Percentiles rank a stretch among this genome's conserved stretches.
Conservation (phyloP, 768 basidiomycete species). For the Tulasnella sp. region DNA sequence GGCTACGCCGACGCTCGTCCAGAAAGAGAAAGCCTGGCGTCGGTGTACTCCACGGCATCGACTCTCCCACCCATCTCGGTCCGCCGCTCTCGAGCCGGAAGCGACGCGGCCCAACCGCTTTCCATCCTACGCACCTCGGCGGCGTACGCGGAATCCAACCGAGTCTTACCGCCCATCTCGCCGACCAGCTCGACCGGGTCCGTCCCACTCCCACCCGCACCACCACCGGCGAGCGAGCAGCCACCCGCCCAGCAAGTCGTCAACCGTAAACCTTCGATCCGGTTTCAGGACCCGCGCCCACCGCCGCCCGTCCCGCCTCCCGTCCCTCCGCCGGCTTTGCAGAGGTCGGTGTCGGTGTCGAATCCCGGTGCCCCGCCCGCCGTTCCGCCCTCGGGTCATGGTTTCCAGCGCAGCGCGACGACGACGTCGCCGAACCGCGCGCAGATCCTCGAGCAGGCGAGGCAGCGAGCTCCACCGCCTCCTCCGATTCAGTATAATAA, state of each 20-base stretch:
- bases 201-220: not conserved
- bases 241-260: not conserved
- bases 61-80: not conserved
- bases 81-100: not conserved
- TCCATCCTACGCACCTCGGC: not conserved
- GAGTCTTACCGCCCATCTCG: not conserved
- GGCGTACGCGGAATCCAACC: not conserved
- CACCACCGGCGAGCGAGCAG: not conserved
- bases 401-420: not conserved
- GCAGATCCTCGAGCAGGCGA: not conserved
- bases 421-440: not conserved
- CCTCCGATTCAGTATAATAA: not conserved
- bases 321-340: not conserved
- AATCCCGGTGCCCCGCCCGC: no score
- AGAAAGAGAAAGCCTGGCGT: conserved; percentile 35
- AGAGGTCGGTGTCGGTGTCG: not conserved
- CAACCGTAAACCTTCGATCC: not conserved
- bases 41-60: conserved; percentile 38
- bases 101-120: not conserved
- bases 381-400: no score
- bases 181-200: not conserved
- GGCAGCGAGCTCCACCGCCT: not conserved
- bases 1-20: not conserved
- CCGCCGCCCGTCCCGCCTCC: conserved; percentile 5
- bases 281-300: not conserved